Conservation (phyloP, 2,329 filamentous ascomycete species). For the Penicillium sp. region DNA sequence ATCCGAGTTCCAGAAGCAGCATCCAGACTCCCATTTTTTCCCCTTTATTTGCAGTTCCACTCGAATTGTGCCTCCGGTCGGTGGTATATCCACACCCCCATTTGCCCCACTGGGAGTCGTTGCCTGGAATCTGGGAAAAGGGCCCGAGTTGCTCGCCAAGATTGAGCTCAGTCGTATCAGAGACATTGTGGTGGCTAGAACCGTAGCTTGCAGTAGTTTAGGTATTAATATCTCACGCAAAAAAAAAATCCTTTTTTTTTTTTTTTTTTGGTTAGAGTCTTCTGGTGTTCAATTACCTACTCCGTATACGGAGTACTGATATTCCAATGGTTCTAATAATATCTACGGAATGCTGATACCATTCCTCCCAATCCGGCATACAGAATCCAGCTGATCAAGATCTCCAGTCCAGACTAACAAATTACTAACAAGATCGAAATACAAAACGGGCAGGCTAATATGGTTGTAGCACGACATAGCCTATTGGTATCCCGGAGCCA, state of each 20-base stretch:
- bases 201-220: not conserved
- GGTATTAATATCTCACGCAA: not conserved
- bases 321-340: not conserved
- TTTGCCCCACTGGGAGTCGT: not conserved
- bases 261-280: not conserved
- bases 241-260: too few relatives aligned
- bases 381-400: not conserved
- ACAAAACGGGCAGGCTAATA: too few relatives aligned
- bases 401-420: not conserved
- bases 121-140: constrained; percentile 1
- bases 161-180: not conserved
- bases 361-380: not conserved
- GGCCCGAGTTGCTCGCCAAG: not conserved
- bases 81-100: not conserved
- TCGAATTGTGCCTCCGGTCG: constrained; percentile 3
- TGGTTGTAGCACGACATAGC: not conserved
- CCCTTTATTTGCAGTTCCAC: constrained; percentile 7
- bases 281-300: not conserved
- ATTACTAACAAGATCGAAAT: not conserved
- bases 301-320: not conserved
- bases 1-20: constrained; percentile 9
- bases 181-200: not conserved
- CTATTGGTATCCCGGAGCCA: not conserved
- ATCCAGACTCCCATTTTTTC: constrained; percentile 3
- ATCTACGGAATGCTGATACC: not conserved